phyloP scores from a whole-genome alignment of 768 basidiomycete species.

The Phlebiopsis flavidoalba region DNA sequence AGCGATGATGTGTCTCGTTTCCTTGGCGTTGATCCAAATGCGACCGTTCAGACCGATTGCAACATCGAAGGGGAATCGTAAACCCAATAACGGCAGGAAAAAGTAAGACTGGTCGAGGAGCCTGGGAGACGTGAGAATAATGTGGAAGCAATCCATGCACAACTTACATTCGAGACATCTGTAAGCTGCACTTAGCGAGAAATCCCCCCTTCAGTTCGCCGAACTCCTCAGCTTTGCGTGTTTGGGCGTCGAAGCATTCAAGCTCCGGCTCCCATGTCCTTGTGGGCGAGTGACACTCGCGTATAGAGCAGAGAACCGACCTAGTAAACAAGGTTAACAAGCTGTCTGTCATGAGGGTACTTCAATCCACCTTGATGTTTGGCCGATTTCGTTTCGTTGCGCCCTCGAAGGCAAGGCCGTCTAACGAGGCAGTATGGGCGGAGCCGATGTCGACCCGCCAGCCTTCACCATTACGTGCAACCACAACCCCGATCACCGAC shows the following conservation, averaged over 20 bases:
- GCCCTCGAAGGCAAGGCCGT: slow-evolving; percentile 92
- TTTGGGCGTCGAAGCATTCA: slow-evolving; percentile 93
- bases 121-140: slow-evolving; percentile 31
- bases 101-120: slow-evolving; percentile 80
- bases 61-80: slow-evolving; percentile 78
- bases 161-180: slow-evolving; percentile 80
- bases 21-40: slow-evolving; percentile 82
- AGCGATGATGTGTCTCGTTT: slow-evolving; percentile 68
- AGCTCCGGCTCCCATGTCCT: slow-evolving; percentile 98
- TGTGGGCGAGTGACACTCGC: slow-evolving; percentile 87
- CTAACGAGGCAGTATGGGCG: slow-evolving; percentile 79
- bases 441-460: slow-evolving; percentile 93
- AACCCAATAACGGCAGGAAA: slow-evolving; percentile 74
- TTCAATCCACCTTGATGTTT: slow-evolving; percentile 69
- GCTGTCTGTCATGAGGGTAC: not conserved
- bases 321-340: slow-evolving; percentile 35
- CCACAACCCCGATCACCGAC: slow-evolving; percentile 80
- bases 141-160: not conserved
- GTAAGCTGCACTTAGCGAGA: slow-evolving; percentile 73
- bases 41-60: slow-evolving; percentile 91
- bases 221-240: slow-evolving; percentile 87
- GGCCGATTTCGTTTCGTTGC: slow-evolving; percentile 94
- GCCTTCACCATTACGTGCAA: slow-evolving; percentile 78
- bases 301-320: slow-evolving; percentile 90
- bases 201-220: slow-evolving; percentile 93